Evolutionary conservation across 2,329 filamentous ascomycete genomes (phyloP), one percentile per base, ranked within the genome.

Genomic region (Xylaria polymorpha): DNA sequence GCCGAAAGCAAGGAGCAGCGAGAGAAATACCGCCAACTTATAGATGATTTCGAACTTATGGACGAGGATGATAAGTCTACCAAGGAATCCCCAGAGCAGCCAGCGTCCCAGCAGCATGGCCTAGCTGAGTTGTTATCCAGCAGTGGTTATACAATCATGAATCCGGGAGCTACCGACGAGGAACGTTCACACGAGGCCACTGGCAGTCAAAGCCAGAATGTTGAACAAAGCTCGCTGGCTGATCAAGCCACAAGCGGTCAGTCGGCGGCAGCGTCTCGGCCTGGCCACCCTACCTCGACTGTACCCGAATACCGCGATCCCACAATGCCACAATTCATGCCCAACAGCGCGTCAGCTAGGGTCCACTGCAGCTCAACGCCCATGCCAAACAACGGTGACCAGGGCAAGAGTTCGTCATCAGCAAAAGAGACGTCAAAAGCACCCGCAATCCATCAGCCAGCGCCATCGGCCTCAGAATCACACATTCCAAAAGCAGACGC

Each of bases 321-420:
- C 8, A 92, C 90, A 0, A 83, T 92, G 78, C 90, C 90, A 9
- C 90, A 92, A 73, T 91, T 91, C 75, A 85, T 88, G 6, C 90
- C 90, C n/a, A 87, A 91, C 71, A 83, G 79, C 39, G 69, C 74
- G 0, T 72, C 74, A 25, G 66, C 70, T 7, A 71, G 15, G 8
- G 69, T 14, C 43, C 43, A 68, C 32, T 20, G 15, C 35, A 32
- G 32, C 18, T 50, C 29, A 20, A 43, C 61, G 3, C 57, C 50
- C 44, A 15, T 22, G 32, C 22, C 22, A 48, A 48, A 51, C 14
- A 29, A 50, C 14, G 46, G 48, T 6, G 20, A 43, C n/a, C 53
- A 50, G 9, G 41, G 14, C 12, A 61, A 61, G 55, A 41, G 22
- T 12, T 37, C 37, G 15, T 18, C 39, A 37, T 57, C 57, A 29